A percentile compares a stretch with the other conserved stretches of the same genome.
These are phyloP conservation scores for Lactifluus piperatus DNA, from an alignment of 768 basidiomycete genomes.

Conservation along the genomic window DNA sequence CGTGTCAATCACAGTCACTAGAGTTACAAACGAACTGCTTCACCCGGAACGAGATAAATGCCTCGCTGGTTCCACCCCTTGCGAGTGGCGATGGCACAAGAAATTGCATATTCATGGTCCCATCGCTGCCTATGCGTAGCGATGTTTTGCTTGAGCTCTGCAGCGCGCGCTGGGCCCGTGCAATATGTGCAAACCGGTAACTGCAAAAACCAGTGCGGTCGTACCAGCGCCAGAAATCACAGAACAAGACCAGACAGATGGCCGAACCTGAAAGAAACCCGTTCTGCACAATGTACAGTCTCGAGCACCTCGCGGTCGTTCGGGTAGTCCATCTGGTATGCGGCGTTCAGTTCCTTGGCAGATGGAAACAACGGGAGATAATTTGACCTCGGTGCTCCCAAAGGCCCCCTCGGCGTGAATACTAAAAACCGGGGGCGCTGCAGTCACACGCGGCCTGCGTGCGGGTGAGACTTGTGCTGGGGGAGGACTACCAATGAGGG, in stretches of 20 bases:
- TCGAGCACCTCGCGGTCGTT: constrained; percentile 89
- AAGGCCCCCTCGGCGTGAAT: constrained; percentile 76
- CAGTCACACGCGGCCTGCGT: constrained; percentile 22
- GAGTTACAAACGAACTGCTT: constrained; percentile 24
- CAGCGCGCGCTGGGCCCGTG: constrained; percentile 62
- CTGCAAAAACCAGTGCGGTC: constrained; percentile 34
- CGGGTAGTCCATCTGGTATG: constrained; percentile 83
- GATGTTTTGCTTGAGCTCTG: constrained; percentile 84
- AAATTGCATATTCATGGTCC: constrained; percentile 82
- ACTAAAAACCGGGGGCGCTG: constrained; percentile 58
- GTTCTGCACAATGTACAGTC: constrained; percentile 69
- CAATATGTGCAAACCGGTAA: constrained; percentile 76
- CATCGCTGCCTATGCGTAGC: constrained; percentile 73
- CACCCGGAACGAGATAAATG: constrained; percentile 86
- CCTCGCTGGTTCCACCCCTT: constrained; percentile 39
- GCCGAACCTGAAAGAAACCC: constrained; percentile 64
- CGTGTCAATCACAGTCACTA: not conserved
- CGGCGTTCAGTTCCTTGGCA: not conserved
- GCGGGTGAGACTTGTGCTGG: constrained; percentile 16
- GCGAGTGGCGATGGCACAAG: constrained; percentile 54
- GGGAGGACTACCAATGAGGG: constrained; percentile 70
- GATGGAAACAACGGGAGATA: not conserved
- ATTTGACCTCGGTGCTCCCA: constrained; percentile 73
- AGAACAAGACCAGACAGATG: not conserved
- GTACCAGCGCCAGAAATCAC: not conserved